Evolutionary conservation across 495 filamentous ascomycete genomes (phyloP).

Genomic region (Hypomontagnella submonticulosa): DNA sequence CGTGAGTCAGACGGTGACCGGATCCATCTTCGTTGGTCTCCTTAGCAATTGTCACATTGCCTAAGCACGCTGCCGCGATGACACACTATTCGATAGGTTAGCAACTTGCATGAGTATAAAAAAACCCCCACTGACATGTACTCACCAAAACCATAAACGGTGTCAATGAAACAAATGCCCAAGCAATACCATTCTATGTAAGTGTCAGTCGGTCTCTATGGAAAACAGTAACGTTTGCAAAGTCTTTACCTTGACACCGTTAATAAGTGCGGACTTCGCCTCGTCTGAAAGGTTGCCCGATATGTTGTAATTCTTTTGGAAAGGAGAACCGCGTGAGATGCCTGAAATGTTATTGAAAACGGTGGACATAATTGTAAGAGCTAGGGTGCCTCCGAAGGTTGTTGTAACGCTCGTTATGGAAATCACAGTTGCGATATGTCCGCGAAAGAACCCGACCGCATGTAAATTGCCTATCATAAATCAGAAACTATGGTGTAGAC

Average conservation of each 20-base stretch:
- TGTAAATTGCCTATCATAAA: conserved; percentile 55
- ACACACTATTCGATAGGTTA: conserved; percentile 44
- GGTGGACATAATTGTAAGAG: conserved; percentile 67
- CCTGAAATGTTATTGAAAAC: conserved; percentile 68
- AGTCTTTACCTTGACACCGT: conserved; percentile 43
- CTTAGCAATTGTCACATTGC: conserved; percentile 64
- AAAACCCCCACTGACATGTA: neutral
- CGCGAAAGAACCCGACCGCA: conserved; percentile 63
- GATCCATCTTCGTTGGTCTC: conserved; percentile 15
- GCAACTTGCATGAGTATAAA: neutral
- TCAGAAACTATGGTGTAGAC: neutral
- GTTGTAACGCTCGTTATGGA: conserved; percentile 62
- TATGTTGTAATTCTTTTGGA: conserved; percentile 30
- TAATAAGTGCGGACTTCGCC: conserved; percentile 42
- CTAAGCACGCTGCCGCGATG: conserved; percentile 57
- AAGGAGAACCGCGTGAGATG: conserved; percentile 23
- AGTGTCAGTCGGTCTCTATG: conserved; percentile 7
- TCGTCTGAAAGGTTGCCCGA: conserved; percentile 41
- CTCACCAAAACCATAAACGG: conserved; percentile 63
- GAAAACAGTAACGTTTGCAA: neutral
- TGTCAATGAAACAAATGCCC: conserved; percentile 65
- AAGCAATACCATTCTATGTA: conserved; percentile 60
- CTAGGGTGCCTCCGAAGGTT: conserved; percentile 68
- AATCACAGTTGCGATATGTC: conserved; percentile 60
- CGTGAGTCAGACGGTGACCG: conserved; percentile 21